A percentile compares a stretch with the other conserved stretches of the same genome.
These are phyloP conservation scores for Bretschneidera sinensis DNA, from an alignment of 345 rosid genomes.

Conservation along the genomic window DNA sequence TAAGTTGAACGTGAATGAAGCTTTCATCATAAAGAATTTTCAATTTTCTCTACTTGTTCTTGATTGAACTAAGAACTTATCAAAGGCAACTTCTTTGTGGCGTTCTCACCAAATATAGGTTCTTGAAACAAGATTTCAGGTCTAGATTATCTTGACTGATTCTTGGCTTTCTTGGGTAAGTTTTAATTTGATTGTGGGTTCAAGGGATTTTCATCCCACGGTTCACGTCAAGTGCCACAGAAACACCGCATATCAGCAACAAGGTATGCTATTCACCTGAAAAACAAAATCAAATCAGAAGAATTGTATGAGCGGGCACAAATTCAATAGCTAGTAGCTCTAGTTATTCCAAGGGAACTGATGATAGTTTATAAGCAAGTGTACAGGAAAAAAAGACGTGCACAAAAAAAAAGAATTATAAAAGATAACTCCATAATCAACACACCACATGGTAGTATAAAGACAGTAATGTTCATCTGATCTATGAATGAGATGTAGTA, in stretches of 20 bases:
- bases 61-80: no score
- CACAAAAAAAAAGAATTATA: not conserved
- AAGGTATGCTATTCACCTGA: slow-evolving; percentile 50
- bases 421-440: not conserved
- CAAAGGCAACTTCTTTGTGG: no score
- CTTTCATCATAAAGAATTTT: no score
- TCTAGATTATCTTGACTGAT: no score
- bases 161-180: no score
- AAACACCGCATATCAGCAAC: slow-evolving; percentile 39
- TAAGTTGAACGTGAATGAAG: no score
- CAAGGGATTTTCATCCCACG: no score
- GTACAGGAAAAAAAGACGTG: not conserved
- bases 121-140: no score
- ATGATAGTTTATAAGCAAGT: not conserved
- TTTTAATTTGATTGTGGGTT: no score
- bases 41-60: no score
- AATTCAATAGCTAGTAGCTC: not conserved
- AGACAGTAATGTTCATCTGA: not conserved
- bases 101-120: no score
- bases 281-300: slow-evolving; percentile 1
- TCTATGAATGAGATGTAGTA: not conserved
- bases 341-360: not conserved
- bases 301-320: not conserved
- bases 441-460: not conserved
- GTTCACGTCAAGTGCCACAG: no score